Evolutionary conservation across 257 asterid genomes (phyloP).

Genomic region (Solanum acaule): DNA sequence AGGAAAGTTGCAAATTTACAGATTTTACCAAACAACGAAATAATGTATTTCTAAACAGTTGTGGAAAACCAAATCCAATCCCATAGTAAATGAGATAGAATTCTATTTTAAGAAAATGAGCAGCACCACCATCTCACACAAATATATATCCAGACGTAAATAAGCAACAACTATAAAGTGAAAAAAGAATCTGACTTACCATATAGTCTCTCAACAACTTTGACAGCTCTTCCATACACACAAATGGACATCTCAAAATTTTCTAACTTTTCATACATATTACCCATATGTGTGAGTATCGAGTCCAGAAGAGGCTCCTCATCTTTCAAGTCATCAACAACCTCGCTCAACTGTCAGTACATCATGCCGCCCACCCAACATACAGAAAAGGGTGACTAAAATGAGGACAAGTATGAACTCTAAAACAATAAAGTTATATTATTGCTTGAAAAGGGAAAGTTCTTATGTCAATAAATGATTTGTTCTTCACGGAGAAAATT

Average conservation of each 20-base stretch:
- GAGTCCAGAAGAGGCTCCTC: slow-evolving; percentile 73
- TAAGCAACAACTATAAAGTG: neutral
- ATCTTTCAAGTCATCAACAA: slow-evolving; percentile 49
- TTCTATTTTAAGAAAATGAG: neutral
- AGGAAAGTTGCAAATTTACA: neutral
- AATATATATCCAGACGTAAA: neutral
- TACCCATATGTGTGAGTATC: slow-evolving; percentile 89
- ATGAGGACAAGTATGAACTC: neutral
- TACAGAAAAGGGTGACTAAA: neutral
- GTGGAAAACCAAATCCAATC: neutral
- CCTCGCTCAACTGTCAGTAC: slow-evolving; percentile 49
- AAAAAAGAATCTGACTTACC: slow-evolving; percentile 31
- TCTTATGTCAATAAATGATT: neutral
- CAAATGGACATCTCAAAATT: slow-evolving; percentile 44
- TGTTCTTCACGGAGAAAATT: neutral
- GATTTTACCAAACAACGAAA: neutral
- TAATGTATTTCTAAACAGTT: neutral
- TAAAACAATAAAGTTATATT: neutral
- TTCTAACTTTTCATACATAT: slow-evolving; percentile 59
- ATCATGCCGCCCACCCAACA: neutral
- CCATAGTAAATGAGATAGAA: neutral
- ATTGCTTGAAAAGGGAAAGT: neutral
- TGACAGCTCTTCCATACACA: slow-evolving; percentile 53
- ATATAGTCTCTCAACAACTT: slow-evolving; percentile 46
- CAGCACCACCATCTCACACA: neutral